Base-by-base conservation (phyloP, 2,329 filamentous ascomycete species). In the Penicillium sp. region DNA sequence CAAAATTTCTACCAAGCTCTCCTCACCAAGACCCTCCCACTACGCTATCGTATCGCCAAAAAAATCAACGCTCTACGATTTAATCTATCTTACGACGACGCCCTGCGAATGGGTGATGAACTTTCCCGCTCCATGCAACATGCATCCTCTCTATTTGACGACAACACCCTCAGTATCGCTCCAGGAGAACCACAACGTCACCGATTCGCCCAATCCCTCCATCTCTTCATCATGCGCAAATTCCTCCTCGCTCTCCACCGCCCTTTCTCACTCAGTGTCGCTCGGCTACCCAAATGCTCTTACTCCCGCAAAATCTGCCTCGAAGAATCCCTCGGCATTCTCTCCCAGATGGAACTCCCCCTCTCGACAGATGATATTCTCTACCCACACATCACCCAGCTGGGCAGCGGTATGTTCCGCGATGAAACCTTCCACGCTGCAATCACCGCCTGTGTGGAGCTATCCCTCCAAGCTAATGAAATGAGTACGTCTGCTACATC, bases 201-300 rank as follows among this genome's bases (percentile, higher is more conserved):
- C 42, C 61, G 65, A 19, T 74, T 74, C 23, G 66, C 70, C 6
- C 66, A 66, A 41, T 72, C 70, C 3, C 66, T 85, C 6, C 69
- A 83, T 27, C 79, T 84, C 49, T 79, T 81, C 41, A 72, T 82
- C 0, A 73, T 82, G 4, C 80, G 81, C 6, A 81, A 84, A 15
- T 86, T 84, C 63, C 63, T 86, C 2, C 77, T 86, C 15, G 76
- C 79, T 0, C 72, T 87, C 0, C 84, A 87, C 60, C 78, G 77
- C 8, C 74, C 73, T 1, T 75, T 73, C 50, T 71, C 70, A 1
- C 61, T 71, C n/a, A 73, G 70, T 55, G 69, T 74, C 13, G 62
- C 66, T 12, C 59, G 65, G 3, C 62, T 73, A 6, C 72, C 72
- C 0, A 68, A 71, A 54, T 76, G 68, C 48, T 73, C 73, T 6